These are phyloP conservation scores for Candolleomyces aberdarensis DNA, from an alignment of 768 basidiomycete species.

Conservation along the genomic window DNA sequence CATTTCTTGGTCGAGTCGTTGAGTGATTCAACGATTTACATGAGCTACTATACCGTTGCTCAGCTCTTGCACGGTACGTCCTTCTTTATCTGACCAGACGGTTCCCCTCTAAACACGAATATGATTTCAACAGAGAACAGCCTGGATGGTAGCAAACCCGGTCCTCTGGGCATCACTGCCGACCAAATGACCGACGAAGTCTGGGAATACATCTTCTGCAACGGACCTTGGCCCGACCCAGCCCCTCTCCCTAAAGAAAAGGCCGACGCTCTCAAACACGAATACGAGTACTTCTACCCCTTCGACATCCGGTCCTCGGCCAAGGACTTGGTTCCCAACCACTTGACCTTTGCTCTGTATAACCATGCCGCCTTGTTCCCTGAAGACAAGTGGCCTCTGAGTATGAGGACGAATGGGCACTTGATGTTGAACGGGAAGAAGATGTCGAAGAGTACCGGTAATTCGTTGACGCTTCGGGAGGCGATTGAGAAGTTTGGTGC, in stretches of 20 bases:
- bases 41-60: slow-evolving; percentile 95
- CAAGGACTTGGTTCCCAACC: slow-evolving; percentile 95
- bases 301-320: slow-evolving; percentile 97
- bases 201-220: slow-evolving; percentile 91
- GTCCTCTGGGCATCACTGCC: slow-evolving; percentile 79
- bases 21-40: slow-evolving; percentile 98
- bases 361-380: slow-evolving; percentile 95
- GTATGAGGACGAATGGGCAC: slow-evolving; percentile 95
- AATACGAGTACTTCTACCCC: slow-evolving; percentile 97
- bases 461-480: slow-evolving; percentile 87
- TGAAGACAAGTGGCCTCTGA: slow-evolving; percentile 82
- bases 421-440: slow-evolving; percentile 97
- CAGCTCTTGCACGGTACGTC: slow-evolving; percentile 85
- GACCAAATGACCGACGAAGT: slow-evolving; percentile 97
- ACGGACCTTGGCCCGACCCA: slow-evolving; percentile 69
- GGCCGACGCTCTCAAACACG: slow-evolving; percentile 80
- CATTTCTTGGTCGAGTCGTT: slow-evolving; percentile 95
- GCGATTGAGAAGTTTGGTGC: slow-evolving; percentile 94
- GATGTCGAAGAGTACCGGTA: slow-evolving; percentile 98
- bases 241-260: slow-evolving; percentile 71
- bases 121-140: slow-evolving; percentile 45
- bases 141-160: slow-evolving; percentile 75
- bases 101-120: not conserved
- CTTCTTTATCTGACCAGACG: not conserved
- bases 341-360: slow-evolving; percentile 92